Percentiles rank a stretch among this genome's conserved stretches.
These are phyloP conservation scores for Pleurotus sapidus DNA, from an alignment of 768 basidiomycete genomes.

Conservation along the genomic window DNA sequence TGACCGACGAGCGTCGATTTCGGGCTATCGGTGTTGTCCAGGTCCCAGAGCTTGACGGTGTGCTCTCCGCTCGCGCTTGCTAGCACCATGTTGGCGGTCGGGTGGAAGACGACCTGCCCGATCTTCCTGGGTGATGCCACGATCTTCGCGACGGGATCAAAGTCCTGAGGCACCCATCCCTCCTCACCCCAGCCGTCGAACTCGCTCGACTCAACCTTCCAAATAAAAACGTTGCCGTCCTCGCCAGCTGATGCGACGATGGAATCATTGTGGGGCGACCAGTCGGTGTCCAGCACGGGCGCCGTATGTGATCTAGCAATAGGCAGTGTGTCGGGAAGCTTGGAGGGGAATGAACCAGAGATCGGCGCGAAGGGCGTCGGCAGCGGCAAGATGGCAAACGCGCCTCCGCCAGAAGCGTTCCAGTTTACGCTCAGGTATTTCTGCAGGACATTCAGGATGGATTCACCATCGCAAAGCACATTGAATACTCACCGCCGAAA, in stretches of 20 bases:
- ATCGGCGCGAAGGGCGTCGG: constrained; percentile 64
- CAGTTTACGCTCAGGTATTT: constrained; percentile 93
- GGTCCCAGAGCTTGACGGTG: constrained; percentile 88
- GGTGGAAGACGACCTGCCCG: constrained; percentile 93
- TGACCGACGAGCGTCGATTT: constrained; percentile 68
- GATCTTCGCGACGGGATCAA: constrained; percentile 82
- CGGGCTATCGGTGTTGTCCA: constrained; percentile 68
- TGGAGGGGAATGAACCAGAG: constrained; percentile 56
- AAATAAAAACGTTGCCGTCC: constrained; percentile 91
- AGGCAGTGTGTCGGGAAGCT: constrained; percentile 90
- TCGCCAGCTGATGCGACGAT: constrained; percentile 91
- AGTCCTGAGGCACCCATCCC: constrained; percentile 76
- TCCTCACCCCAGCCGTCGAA: constrained; percentile 90
- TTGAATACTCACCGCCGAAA: constrained; percentile 62
- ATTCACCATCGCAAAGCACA: background rate
- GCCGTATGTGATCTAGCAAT: constrained; percentile 85
- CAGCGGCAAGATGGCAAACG: constrained; percentile 91
- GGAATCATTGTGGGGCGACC: constrained; percentile 92
- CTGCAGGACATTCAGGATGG: constrained; percentile 28
- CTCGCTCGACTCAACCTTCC: constrained; percentile 65
- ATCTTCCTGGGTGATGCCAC: constrained; percentile 84
- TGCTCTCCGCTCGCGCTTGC: constrained; percentile 83
- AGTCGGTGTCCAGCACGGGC: constrained; percentile 90
- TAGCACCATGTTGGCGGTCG: constrained; percentile 83
- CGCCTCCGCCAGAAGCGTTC: constrained; percentile 90